Evolutionary conservation across 192 early-diverging fungal species (phyloP).

Genomic region (Chytriomyces confervae): DNA sequence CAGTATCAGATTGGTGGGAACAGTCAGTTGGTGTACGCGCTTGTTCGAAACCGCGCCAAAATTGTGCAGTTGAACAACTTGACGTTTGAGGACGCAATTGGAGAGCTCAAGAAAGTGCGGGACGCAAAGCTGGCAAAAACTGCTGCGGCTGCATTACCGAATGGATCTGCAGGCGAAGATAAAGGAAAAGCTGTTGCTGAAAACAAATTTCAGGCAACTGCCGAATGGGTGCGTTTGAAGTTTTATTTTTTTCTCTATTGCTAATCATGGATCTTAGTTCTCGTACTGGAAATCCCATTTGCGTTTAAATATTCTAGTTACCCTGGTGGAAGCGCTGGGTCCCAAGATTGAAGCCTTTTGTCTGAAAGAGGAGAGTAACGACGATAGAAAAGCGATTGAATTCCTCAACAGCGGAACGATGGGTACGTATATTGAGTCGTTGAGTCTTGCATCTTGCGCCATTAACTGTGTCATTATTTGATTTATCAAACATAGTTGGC

Average conservation of each 20-base stretch:
- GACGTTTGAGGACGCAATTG: conserved; percentile 67
- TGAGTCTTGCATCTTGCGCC: too few relatives aligned
- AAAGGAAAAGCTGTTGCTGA: conserved; percentile 42
- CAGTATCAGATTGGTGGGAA: conserved; percentile 88
- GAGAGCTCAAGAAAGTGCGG: conserved; percentile 64
- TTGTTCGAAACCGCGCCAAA: conserved; percentile 74
- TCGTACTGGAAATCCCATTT: conserved; percentile 71
- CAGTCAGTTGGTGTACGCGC: conserved; percentile 77
- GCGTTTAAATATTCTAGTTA: conserved; percentile 71
- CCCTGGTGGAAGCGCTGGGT: conserved; percentile 67
- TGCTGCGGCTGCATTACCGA: not conserved
- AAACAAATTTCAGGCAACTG: conserved; percentile 70
- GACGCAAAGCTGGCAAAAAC: conserved; percentile 46
- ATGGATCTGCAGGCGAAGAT: not conserved
- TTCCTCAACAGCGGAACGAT: conserved; percentile 54
- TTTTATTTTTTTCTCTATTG: conserved; percentile 13
- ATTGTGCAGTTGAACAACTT: conserved; percentile 73
- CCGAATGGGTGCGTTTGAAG: conserved; percentile 67
- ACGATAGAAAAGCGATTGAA: conserved; percentile 66
- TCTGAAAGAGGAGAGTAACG: conserved; percentile 61
- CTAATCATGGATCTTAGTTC: conserved; percentile 44
- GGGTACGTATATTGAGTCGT: not conserved
- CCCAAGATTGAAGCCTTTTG: conserved; percentile 73
- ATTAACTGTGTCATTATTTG: not conserved
- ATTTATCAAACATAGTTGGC: conserved; percentile 45